Conservation (phyloP, 768 basidiomycete species). For the Rhizopogon sp. region DNA sequence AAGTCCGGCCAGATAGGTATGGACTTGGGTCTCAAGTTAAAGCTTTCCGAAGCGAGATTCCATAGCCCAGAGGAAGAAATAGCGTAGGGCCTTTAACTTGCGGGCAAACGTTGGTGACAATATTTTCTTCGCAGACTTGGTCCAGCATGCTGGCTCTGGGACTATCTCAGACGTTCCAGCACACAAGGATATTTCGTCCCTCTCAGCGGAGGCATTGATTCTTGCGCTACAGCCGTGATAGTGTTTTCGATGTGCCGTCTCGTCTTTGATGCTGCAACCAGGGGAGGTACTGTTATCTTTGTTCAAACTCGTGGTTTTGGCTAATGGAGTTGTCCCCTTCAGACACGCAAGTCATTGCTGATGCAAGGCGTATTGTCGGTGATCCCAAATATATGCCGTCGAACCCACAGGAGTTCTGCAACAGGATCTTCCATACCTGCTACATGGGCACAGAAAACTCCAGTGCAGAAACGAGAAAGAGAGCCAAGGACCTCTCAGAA, state of each 20-base stretch:
- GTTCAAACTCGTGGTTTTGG: background rate
- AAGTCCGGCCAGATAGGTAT: conserved; percentile 59
- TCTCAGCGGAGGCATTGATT: conserved; percentile 94
- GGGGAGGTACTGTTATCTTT: conserved; percentile 51
- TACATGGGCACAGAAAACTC: conserved; percentile 99
- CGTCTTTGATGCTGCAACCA: conserved; percentile 71
- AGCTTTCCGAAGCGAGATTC: conserved; percentile 37
- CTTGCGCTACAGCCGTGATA: conserved; percentile 94
- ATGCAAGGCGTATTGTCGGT: conserved; percentile 86
- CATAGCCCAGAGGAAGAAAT: conserved; percentile 96
- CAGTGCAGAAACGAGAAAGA: conserved; percentile 72
- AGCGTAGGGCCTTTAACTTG: conserved; percentile 56
- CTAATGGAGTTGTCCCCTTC: conserved; percentile 2
- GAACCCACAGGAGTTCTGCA: conserved; percentile 83
- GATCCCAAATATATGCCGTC: conserved; percentile 83
- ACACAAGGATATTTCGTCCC: conserved; percentile 96
- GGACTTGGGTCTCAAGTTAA: conserved; percentile 44
- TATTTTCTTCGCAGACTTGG: conserved; percentile 58
- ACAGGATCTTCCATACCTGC: conserved; percentile 91
- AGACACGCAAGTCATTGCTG: conserved; percentile 84
- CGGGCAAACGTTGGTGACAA: background rate
- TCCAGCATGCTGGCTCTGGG: conserved; percentile 99
- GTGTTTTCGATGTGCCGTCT: conserved; percentile 95
- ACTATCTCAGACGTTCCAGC: conserved; percentile 90
- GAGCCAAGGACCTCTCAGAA: conserved; percentile 82